Evolutionary conservation across 306 rosid species (phyloP).

Genomic region (Corylus avellana): DNA sequence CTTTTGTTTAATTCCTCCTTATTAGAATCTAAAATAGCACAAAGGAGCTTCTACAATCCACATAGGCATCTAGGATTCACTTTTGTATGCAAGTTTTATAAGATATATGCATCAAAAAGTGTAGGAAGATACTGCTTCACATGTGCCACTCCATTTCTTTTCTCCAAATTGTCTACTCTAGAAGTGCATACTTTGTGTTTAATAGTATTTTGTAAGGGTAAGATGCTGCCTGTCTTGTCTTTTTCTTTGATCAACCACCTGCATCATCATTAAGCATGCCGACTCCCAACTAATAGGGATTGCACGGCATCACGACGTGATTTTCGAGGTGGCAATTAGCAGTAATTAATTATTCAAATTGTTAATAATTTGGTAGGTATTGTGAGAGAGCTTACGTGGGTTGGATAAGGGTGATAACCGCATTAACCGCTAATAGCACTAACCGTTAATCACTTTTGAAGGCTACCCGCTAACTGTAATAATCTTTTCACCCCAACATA

Average conservation of each 20-base stretch:
- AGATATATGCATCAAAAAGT: neutral
- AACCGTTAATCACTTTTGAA: too few relatives aligned
- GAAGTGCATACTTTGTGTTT: neutral
- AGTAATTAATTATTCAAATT: too few relatives aligned
- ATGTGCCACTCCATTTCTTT: slow-evolving; percentile 26
- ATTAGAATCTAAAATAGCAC: neutral
- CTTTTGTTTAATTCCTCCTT: neutral
- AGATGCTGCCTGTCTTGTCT: slow-evolving; percentile 25
- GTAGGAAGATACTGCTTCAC: slow-evolving; percentile 17
- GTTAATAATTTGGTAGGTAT: too few relatives aligned
- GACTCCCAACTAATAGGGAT: slow-evolving; percentile 39
- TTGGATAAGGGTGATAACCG: too few relatives aligned
- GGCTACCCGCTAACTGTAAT: too few relatives aligned
- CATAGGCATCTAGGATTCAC: neutral
- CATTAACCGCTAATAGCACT: too few relatives aligned
- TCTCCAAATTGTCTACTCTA: neutral
- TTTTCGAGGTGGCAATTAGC: neutral
- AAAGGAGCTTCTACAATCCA: neutral
- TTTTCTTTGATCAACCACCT: slow-evolving; percentile 28
- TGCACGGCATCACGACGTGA: neutral
- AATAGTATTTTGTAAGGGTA: slow-evolving; percentile 21
- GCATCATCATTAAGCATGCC: slow-evolving; percentile 36
- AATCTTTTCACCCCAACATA: too few relatives aligned
- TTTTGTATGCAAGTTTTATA: neutral
- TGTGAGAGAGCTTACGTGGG: too few relatives aligned